Evolutionary conservation across 2,329 filamentous ascomycete genomes (phyloP), one percentile per base, ranked within the genome.

Genomic region (Aspergillaceae sp.): DNA sequence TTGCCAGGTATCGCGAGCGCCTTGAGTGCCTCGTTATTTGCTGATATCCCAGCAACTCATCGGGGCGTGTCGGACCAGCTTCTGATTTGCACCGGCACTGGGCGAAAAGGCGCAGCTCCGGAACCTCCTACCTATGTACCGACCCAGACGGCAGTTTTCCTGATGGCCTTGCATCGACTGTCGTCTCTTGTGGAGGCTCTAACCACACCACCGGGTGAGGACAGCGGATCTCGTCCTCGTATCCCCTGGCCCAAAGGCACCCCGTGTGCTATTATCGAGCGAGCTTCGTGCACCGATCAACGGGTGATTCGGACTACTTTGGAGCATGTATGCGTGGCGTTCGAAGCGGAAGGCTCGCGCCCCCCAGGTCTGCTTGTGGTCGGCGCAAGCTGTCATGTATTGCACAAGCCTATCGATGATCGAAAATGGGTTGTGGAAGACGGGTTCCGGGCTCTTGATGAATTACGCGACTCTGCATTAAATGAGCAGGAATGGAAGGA

Each of bases 61-160:
- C 78, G 92, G 4, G 86, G 86, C 40, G 86, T 95, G 0, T 85
- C 88, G 3, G 92, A 98, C 60, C 90, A 97, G 66, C 83, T 98
- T 0, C 76, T 98, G 28, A 79, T 98, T n/a, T 97, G 92, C 69
- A 98, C 92, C 0, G 92, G 92, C 0, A 98, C 92, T 0, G 92
- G 92, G 1, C 81, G 92, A 59, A 94, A 94, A 68, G 92, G 92
- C 8, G 84, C 80, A 45, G 74, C 87, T 0, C 89, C 89, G 0
- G 73, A 79, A n/a, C 88, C 89, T 32, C 92, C 92, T 0, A 82
- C 83, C 51, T 95, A 82, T 63, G 79, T 90, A 0, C 64, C 76
- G 2, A 84, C 79, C 6, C 78, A 90, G 47, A 97, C 92, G 0
- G 86, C 92, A 1, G 86, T 98, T 3, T 95, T 97, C 54, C 71